A percentile compares a stretch with the other conserved stretches of the same genome.
Evolutionary conservation across 2,329 filamentous ascomycete genomes (phyloP).

Genomic region (Trichoderma simmonsii): DNA sequence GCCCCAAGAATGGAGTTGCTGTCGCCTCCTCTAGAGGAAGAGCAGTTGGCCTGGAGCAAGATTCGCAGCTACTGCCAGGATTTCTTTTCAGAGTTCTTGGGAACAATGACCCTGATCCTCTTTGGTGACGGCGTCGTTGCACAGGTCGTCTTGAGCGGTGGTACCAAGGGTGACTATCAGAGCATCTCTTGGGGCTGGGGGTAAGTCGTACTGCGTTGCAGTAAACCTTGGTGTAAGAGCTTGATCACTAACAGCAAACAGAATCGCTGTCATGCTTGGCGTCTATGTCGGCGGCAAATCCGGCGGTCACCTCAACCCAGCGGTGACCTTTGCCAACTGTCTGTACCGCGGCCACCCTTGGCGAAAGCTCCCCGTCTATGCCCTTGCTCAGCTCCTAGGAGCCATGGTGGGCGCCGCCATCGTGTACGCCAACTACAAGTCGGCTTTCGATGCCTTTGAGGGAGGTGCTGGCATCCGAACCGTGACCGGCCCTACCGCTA

Average conservation of each 20-base stretch:
- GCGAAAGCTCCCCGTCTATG: constrained; percentile 67
- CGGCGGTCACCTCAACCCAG: constrained; percentile 67
- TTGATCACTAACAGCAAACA: constrained; percentile 22
- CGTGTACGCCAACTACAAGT: constrained; percentile 62
- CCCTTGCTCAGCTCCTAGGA: constrained; percentile 62
- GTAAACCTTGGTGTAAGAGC: neutral
- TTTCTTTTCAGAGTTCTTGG: constrained; percentile 65
- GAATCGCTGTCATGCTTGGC: constrained; percentile 65
- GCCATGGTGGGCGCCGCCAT: constrained; percentile 61
- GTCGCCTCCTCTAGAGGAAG: constrained; percentile 18
- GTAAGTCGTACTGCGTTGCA: constrained; percentile 34
- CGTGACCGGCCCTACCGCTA: constrained; percentile 56
- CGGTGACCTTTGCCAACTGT: constrained; percentile 68
- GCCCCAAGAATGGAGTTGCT: neutral
- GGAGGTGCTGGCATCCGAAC: constrained; percentile 59
- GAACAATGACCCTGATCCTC: constrained; percentile 64
- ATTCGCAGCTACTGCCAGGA: constrained; percentile 52
- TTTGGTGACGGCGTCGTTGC: constrained; percentile 71
- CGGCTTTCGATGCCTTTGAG: constrained; percentile 62
- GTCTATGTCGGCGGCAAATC: constrained; percentile 64
- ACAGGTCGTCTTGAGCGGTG: constrained; percentile 59
- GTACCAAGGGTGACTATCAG: constrained; percentile 47
- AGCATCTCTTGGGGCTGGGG: constrained; percentile 51
- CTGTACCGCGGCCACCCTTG: constrained; percentile 66
- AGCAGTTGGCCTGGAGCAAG: constrained; percentile 47